Evolutionary conservation across 495 filamentous ascomycete species (phyloP).

Genomic region (Penicillium herquei): DNA sequence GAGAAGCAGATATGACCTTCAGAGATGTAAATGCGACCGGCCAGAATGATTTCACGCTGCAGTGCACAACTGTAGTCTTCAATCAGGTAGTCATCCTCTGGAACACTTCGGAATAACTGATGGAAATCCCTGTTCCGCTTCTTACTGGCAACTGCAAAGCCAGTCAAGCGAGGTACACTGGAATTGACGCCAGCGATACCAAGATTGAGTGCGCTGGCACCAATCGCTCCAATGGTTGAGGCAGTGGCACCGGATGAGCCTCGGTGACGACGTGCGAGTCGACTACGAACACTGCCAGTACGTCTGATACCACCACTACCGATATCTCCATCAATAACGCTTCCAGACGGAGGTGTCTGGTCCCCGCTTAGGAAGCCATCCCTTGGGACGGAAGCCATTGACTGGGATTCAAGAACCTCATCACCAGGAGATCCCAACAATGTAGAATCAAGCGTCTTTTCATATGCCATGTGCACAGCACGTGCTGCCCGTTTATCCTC

Average conservation of each 20-base stretch:
- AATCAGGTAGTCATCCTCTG: constrained; percentile 96
- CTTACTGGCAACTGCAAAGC: constrained; percentile 94
- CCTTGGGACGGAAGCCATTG: constrained; percentile 29
- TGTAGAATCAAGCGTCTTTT: constrained; percentile 39
- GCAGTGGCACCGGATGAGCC: constrained; percentile 84
- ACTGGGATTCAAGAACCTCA: constrained; percentile 33
- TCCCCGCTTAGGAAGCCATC: constrained; percentile 47
- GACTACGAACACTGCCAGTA: constrained; percentile 80
- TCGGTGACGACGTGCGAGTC: constrained; percentile 69
- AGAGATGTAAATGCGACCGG: constrained; percentile 92
- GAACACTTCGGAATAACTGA: constrained; percentile 88
- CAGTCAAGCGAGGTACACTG: constrained; percentile 75
- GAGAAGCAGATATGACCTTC: constrained; percentile 98
- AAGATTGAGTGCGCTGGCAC: constrained; percentile 61
- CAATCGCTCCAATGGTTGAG: constrained; percentile 67
- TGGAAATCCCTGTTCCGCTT: constrained; percentile 97
- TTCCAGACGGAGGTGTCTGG: constrained; percentile 63
- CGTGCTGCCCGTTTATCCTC: constrained; percentile 59
- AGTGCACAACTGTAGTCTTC: constrained; percentile 98
- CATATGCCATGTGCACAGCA: constrained; percentile 62
- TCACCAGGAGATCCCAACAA: constrained; percentile 27
- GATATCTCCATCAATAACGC: constrained; percentile 65
- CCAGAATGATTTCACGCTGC: constrained; percentile 92
- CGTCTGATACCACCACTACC: constrained; percentile 56
- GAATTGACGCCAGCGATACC: constrained; percentile 57